Percentiles rank a stretch among this genome's conserved stretches.
phyloP scores from a whole-genome alignment of 176 grass and related monocot genomes.

The Oryza nivara region DNA sequence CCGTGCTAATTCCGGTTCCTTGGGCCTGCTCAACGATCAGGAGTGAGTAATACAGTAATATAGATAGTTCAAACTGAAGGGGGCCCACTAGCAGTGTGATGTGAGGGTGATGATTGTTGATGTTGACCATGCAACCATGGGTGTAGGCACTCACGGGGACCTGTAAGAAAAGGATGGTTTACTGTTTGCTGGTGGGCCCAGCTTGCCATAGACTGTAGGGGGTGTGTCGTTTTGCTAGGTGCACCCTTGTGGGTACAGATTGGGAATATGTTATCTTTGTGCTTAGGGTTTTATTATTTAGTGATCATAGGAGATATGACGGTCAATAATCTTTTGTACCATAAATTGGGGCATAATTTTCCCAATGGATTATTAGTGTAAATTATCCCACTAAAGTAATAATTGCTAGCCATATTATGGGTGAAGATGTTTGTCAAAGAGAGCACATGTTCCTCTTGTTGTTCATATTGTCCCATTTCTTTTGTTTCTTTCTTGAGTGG shows the following conservation, averaged over 20 bases:
- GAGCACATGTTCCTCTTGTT: conserved; percentile 31
- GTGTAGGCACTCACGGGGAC: neutral
- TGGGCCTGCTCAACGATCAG: conserved; percentile 37
- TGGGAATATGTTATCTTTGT: neutral
- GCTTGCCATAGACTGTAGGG: neutral
- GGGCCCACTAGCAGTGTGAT: neutral
- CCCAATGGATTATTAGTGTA: conserved; percentile 34
- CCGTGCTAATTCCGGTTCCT: conserved; percentile 24
- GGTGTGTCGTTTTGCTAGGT: conserved; percentile 46
- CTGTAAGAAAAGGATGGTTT: neutral
- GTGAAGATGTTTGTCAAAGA: conserved; percentile 38
- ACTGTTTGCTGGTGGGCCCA: neutral
- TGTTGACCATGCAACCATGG: neutral
- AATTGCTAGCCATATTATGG: conserved; percentile 1
- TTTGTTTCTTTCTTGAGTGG: conserved; percentile 3
- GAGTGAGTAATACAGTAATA: neutral
- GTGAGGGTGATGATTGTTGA: neutral
- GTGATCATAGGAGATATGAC: conserved; percentile 29
- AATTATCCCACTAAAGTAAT: conserved; percentile 35
- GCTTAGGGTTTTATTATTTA: conserved; percentile 13
- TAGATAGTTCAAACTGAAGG: neutral
- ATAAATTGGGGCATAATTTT: conserved; percentile 40
- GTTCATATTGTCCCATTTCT: neutral
- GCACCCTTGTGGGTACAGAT: conserved; percentile 22
- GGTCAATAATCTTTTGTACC: conserved; percentile 44